Conservation (phyloP, 2,329 filamentous ascomycete species). For the Pezicula carpinea region DNA sequence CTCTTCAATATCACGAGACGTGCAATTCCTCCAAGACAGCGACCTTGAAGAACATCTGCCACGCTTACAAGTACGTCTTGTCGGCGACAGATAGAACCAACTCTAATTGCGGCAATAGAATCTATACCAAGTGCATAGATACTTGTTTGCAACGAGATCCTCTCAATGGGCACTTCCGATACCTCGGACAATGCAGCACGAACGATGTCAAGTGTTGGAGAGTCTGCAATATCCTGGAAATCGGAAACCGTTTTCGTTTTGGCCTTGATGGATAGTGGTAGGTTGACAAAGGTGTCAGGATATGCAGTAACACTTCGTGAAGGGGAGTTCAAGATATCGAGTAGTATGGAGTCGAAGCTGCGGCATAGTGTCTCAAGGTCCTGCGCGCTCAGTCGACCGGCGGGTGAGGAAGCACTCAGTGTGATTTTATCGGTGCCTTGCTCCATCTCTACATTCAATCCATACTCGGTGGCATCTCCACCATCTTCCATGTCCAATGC, state of each 20-base stretch:
- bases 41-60: slow-evolving; percentile 1
- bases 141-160: background rate
- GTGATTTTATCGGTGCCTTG: background rate
- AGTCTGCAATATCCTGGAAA: background rate
- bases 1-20: background rate
- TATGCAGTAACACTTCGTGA: background rate
- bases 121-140: background rate
- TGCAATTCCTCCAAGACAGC: background rate
- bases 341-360: background rate
- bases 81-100: background rate
- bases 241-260: background rate
- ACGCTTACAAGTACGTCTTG: background rate
- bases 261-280: background rate
- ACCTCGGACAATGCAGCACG: background rate
- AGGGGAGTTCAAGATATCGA: background rate
- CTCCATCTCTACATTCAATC: slow-evolving; percentile 2
- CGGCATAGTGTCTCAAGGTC: background rate
- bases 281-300: background rate
- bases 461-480: slow-evolving; percentile 2
- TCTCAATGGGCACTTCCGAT: background rate
- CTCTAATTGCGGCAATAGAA: background rate
- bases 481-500: background rate
- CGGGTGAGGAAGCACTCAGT: background rate
- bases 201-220: background rate
- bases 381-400: background rate